Evolutionary conservation across 2,329 filamentous ascomycete genomes (phyloP), one percentile per base, ranked within the genome.

Genomic region (Alternaria burnsii): DNA sequence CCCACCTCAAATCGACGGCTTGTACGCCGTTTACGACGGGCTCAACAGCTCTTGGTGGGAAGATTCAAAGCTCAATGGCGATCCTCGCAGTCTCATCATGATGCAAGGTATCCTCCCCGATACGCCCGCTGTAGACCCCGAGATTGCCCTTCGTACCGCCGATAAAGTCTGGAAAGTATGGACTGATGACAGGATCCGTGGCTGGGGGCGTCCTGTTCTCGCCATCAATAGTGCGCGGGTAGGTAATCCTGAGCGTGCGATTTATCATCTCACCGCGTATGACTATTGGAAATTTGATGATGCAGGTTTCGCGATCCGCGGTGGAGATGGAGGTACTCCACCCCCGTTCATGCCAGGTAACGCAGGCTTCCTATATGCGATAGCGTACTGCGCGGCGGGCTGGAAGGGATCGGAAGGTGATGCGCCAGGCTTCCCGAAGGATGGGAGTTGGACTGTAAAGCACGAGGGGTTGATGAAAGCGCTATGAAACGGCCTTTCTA

Each of bases 331-430:
- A 9, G 78, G 82, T n/a, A 85, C 86, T 8, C 81, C 85, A 3
- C 87, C 85, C 16, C 85, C 85, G 5, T 87, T 87, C 70, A 85
- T 87, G 62, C 85, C 85, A 0, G 82, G 81, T n/a, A 80, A 81
- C 42, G 80, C 82, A 1, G 80, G 79, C 1, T 76, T 87, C 55
- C 62, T 87, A 65, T 69, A 84, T 42, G 83, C 83, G 0, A 47
- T 84, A 61, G 85, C 82, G 7, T 85, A 86, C 80, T 82, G 87
- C 78, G 83, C 82, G 4, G 84, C 82, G 0, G 85, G 71, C 7
- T 87, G 85, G 84, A 82, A 86, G 59, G 83, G 79, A 2, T 74
- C 70, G 38, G 73, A 78, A 26, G 82, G 74, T 34, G 55, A 71
- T 40, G 54, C 63, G 12, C 71, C 71, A 1, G 70, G 71, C 5